Evolutionary conservation across 2,329 filamentous ascomycete species (phyloP).

Genomic region (Phyllosticta citriasiana): DNA sequence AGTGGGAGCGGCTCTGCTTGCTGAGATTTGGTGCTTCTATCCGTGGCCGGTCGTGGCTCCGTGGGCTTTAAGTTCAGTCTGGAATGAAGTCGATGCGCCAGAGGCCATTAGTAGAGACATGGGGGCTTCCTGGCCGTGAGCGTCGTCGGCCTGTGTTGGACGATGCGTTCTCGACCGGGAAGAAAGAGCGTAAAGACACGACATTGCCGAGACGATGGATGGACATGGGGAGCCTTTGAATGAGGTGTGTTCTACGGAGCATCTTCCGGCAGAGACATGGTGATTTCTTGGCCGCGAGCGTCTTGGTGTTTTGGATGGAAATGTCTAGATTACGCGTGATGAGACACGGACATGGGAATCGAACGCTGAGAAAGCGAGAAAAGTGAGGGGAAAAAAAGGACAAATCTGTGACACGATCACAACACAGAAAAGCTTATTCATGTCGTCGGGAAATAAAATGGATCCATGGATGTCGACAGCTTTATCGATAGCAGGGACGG

Average conservation of each 20-base stretch:
- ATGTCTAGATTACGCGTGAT: too few relatives aligned
- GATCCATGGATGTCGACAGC: background rate
- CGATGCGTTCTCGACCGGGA: background rate
- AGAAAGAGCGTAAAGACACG: background rate
- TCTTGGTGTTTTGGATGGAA: background rate
- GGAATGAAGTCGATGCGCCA: background rate
- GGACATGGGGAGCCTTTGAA: background rate
- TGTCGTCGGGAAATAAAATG: background rate
- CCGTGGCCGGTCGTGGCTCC: background rate
- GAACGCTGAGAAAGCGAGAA: too few relatives aligned
- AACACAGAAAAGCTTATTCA: too few relatives aligned
- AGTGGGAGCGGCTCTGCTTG: background rate
- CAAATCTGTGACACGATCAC: too few relatives aligned
- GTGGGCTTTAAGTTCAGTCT: background rate
- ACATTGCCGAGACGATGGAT: background rate
- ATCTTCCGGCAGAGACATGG: background rate
- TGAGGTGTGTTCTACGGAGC: background rate
- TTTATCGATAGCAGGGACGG: conserved; percentile 4
- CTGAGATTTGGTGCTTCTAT: background rate
- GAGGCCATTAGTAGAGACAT: background rate
- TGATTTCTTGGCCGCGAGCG: background rate
- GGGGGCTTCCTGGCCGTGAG: background rate
- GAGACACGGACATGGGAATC: too few relatives aligned
- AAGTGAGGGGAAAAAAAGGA: too few relatives aligned
- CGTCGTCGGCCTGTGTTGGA: background rate